Base-by-base conservation (phyloP, 2,329 filamentous ascomycete species). In the Penicillium sclerotiorum region DNA sequence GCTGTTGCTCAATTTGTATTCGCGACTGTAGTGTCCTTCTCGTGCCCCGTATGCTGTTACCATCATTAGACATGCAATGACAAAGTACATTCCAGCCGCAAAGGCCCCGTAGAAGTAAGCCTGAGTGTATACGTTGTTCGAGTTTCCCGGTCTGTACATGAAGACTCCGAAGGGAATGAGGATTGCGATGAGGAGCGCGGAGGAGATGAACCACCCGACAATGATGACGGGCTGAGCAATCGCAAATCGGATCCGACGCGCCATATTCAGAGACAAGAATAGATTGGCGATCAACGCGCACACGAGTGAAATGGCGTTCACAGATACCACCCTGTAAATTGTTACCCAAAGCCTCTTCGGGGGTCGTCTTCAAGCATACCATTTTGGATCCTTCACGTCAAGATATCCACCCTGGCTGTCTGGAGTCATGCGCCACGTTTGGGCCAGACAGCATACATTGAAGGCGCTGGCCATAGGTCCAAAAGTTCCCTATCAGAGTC, bases 31-130 rank as follows among this genome's bases (percentile, higher is more conserved):
- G 49, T 82, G 77, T 0, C 76, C 76, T 47, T 67, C 74, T 49
- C 72, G 75, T 4, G 82, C 81, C 5, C 82, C 82, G 47, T 75
- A 76, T 1, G 81, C 78, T 0, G 82, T 85, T 8, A 82, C 57
- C 23, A 77, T 70, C 75, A 84, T 78, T 8, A 84, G 63, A 2
- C 72, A 72, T 1, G 79, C 74, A 32, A 85, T 77, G 45, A 83
- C 71, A 50, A 81, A 79, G 59, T 85, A 85, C 3, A 84, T 62
- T 0, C 62, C 74, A 2, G 81, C 79, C 4, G 82, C 82, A 47
- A 82, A 80, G 45, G 82, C 77, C 1, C 74, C 82, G 56, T 84
- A 85, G 61, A 84, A 85, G 62, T 78, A 84, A 6, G 80, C 79
- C 56, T 82, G 78, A 0, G 78, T 78, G 20, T 84, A 65, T 1